Conservation (phyloP, 23 red algal genomes). For the Cyanidioschyzon merolae region DNA sequence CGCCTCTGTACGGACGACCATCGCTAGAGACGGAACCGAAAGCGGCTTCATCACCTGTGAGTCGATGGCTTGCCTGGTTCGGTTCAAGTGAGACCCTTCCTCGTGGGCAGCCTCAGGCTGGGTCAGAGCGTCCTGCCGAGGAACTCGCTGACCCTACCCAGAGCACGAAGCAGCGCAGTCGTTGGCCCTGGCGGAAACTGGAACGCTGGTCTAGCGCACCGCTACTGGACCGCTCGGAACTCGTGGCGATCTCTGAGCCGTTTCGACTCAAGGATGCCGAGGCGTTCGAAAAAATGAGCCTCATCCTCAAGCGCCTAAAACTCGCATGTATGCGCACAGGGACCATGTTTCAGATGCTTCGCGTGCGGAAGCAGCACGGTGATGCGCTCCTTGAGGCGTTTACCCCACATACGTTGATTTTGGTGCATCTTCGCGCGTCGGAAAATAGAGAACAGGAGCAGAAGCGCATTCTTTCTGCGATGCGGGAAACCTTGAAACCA, state of each 20-base stretch:
- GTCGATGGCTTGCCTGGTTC: background rate
- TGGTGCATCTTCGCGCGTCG: background rate
- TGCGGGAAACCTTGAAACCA: background rate
- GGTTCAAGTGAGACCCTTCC: background rate
- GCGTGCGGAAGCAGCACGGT: background rate
- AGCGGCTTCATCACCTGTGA: background rate
- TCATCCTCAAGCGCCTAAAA: conserved; percentile 40
- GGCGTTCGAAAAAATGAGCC: conserved; percentile 41
- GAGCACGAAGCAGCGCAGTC: background rate
- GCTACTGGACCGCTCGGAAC: background rate
- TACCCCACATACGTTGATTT: conserved; percentile 20
- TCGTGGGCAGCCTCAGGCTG: background rate
- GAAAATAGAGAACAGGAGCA: background rate
- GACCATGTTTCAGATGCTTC: conserved; percentile 18
- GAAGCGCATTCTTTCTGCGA: conserved; percentile 1
- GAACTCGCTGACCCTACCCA: no score
- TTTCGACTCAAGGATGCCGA: conserved; percentile 17
- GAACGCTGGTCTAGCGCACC: background rate
- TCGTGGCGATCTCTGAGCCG: background rate
- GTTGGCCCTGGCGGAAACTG: background rate
- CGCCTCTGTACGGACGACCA: background rate
- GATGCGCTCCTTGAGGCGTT: conserved; percentile 19
- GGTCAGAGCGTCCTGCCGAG: background rate
- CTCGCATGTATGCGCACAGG: conserved; percentile 21
- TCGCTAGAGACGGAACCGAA: background rate